Base-by-base conservation (phyloP, 768 basidiomycete genomes). In the Boletus barrowsii region DNA sequence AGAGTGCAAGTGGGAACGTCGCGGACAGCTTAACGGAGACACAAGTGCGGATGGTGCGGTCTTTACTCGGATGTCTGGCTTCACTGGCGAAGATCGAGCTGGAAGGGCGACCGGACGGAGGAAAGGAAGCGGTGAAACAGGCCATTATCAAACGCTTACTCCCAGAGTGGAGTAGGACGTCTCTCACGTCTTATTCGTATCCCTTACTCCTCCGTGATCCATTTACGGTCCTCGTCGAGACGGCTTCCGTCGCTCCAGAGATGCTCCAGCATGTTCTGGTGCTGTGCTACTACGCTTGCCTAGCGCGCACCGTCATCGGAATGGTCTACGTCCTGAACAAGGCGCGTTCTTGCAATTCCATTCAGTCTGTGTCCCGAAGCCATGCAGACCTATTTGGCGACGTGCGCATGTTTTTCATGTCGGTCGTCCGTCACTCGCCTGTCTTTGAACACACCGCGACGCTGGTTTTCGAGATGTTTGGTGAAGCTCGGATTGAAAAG, bases 151-250 rank as follows among this genome's bases (percentile, higher is more conserved):
- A 95, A 62, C 82, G 94, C 17, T 73, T 97, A 24, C 67, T 96
- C 33, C 93, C 94, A 1, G 93, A 96, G 70, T 95, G 93, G 92
- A 93, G 88, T 61, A 80, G 88, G 37, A 86, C 90, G 24, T 88
- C 91, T 1, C 76, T 93, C 53, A 88, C 86, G 5, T 86, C 90
- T 3, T 87, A 90, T 58, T 87, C 90, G 1, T 87, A 87, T 51
- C 94, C 95, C 1, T 74, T 98, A 0, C 83, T 98, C 14, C 82
- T 92, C 3, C 82, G 95, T 18, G 93, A 97, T 67, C 95, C 97
- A 0, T 86, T 98, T 62, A 87, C 89, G 3, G 80, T 96, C 37
- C 79, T 99, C 20, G 79, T 96, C 24, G 96, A 99, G 73, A 84
- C 88, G 0, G 94, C 95, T 0, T 88, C 90, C 3, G 86, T 97